Evolutionary conservation across 2,329 filamentous ascomycete genomes (phyloP).

Genomic region (Colletotrichum sp.): DNA sequence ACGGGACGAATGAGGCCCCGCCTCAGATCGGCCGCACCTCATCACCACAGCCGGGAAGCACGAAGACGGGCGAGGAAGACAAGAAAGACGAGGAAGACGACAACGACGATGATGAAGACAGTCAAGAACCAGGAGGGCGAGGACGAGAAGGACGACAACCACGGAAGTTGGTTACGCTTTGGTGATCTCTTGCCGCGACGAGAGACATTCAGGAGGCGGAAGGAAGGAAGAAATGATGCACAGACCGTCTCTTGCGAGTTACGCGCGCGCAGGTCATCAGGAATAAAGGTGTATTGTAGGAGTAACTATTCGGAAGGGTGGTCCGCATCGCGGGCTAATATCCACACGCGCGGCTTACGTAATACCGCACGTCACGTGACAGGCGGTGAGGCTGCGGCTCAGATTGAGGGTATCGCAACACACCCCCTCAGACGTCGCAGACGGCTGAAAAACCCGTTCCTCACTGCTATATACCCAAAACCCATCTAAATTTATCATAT

Average conservation of each 20-base stretch:
- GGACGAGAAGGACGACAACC: background rate
- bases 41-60: background rate
- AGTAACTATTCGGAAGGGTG: no score
- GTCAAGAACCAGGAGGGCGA: background rate
- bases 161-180: background rate
- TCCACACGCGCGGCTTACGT: no score
- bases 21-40: background rate
- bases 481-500: no score
- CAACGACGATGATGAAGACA: background rate
- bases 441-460: no score
- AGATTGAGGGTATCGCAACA: no score
- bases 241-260: background rate
- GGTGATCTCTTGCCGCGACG: background rate
- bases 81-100: background rate
- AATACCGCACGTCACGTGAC: no score
- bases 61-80: background rate
- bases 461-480: no score
- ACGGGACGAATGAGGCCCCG: background rate
- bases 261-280: no score
- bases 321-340: no score
- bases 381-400: no score
- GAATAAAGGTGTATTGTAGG: no score
- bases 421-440: no score
- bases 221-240: background rate
- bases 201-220: background rate